Base-by-base conservation (phyloP, 225 moss, liverwort and hornwort species). In the Marchantia paleacea region DNA sequence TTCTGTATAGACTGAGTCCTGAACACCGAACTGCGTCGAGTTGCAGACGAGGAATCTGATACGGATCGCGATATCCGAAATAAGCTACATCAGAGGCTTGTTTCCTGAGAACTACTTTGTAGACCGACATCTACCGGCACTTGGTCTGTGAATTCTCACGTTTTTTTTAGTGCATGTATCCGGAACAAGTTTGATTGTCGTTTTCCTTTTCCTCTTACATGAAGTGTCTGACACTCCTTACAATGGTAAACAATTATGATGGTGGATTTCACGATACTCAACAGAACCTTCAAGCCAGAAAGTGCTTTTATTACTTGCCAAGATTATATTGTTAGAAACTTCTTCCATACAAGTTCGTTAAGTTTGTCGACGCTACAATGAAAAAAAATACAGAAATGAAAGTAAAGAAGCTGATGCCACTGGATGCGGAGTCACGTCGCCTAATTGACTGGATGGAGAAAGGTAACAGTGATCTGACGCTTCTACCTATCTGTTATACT, bases 361-460 rank as follows among this genome's bases (percentile, higher is more conserved):
- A 39, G 39, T 39, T 39, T 39, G 39, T 39, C n/a, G n/a, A n/a
- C n/a, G n/a, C n/a, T n/a, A n/a, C n/a, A n/a, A n/a, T 68, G 11
- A 9, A 15, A 39, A 31, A 0, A 69, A 51, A 6, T 72, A 57
- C 83, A 90, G 90, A 88, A 62, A 87, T 90, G 90, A 88, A 87
- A 65, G 82, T 90, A 53, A 88, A 90, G 73, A 90, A 90, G 82
- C 75, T 90, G 81, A 63, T 82, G 87, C 86, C 90, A 29, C 24
- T 82, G 83, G 90, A 90, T 69, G 26, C 73, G 82, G 90, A 90
- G 80, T 88, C 90, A 80, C 79, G 83, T 74, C 83, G 90, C 54
- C 81, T 88, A 31, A 84, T 90, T 68, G 90, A 90, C 75, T 90
- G 88, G 90, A 82, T 88, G 85, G 90, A 90, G 80, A 90, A 88